These are phyloP conservation scores for Mercurialis annua DNA, from an alignment of 345 rosid species.

Conservation along the genomic window DNA sequence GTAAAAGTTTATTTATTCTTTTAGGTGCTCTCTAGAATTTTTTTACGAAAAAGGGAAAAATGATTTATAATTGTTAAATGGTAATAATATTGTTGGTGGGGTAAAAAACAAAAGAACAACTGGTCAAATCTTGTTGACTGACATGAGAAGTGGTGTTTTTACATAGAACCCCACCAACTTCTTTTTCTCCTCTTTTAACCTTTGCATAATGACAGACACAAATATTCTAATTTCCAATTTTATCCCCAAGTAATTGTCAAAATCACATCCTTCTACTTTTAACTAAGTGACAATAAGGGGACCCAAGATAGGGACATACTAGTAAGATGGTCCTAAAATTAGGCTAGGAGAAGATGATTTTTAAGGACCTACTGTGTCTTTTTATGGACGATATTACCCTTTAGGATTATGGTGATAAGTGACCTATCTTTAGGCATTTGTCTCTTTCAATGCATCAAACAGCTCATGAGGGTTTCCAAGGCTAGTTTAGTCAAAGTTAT, in stretches of 20 bases:
- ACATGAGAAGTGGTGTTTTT: constrained; percentile 28
- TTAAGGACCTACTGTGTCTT: background rate
- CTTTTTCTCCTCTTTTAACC: background rate
- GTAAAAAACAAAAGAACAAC: constrained; percentile 11
- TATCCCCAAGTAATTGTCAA: background rate
- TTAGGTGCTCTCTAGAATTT: too few relatives aligned
- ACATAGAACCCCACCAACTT: constrained; percentile 10
- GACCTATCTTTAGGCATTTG: background rate
- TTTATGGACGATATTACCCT: constrained; percentile 1
- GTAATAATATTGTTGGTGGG: constrained; percentile 44
- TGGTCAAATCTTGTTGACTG: constrained; percentile 49
- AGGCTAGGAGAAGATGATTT: background rate
- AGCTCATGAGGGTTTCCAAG: constrained; percentile 5
- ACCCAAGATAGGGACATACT: background rate
- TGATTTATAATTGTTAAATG: constrained; percentile 43
- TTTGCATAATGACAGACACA: background rate
- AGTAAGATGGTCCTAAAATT: background rate
- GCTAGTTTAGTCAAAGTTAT: background rate
- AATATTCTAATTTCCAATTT: background rate
- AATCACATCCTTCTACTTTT: background rate
- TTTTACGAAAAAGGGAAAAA: constrained; percentile 2
- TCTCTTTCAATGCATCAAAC: constrained; percentile 8
- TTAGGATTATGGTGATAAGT: background rate
- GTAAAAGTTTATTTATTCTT: too few relatives aligned
- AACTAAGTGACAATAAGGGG: background rate